These are phyloP conservation scores for Cordyceps fumosorosea DNA, from an alignment of 2,329 filamentous ascomycete species.

Conservation along the genomic window DNA sequence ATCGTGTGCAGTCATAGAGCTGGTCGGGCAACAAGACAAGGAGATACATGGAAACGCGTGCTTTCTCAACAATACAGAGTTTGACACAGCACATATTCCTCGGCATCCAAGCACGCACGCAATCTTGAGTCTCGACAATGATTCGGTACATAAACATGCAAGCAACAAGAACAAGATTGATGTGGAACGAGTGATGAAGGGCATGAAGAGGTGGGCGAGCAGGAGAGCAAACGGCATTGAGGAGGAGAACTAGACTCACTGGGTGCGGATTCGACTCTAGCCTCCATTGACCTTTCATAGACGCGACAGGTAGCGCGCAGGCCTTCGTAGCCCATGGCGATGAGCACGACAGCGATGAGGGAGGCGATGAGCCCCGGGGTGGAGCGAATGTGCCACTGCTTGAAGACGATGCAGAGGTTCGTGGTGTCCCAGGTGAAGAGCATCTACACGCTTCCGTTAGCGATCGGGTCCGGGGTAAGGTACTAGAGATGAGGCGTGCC, in stretches of 20 bases:
- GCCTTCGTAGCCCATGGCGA: constrained; percentile 90
- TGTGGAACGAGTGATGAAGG: neutral
- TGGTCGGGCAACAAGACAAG: neutral
- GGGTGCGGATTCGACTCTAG: constrained; percentile 40
- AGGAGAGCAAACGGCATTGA: constrained; percentile 2
- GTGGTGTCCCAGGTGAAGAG: constrained; percentile 93
- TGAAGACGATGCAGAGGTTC: constrained; percentile 95
- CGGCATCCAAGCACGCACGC: neutral
- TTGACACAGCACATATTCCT: neutral
- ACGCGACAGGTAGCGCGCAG: constrained; percentile 68
- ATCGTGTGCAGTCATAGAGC: neutral
- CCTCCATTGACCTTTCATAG: constrained; percentile 60
- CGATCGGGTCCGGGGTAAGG: neutral
- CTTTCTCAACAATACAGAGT: neutral
- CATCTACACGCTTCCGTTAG: constrained; percentile 57
- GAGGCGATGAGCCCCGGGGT: constrained; percentile 72
- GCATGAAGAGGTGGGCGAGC: neutral
- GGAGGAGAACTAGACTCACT: constrained; percentile 38
- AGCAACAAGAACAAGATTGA: neutral
- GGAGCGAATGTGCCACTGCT: constrained; percentile 77
- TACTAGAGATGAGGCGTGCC: neutral
- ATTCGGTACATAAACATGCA: neutral
- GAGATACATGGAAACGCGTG: neutral
- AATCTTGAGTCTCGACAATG: neutral
- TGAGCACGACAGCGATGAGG: constrained; percentile 70